A percentile compares a stretch with the other conserved stretches of the same genome.
Evolutionary conservation across 2,329 filamentous ascomycete genomes (phyloP).

Genomic region (Fusarium nygamai): DNA sequence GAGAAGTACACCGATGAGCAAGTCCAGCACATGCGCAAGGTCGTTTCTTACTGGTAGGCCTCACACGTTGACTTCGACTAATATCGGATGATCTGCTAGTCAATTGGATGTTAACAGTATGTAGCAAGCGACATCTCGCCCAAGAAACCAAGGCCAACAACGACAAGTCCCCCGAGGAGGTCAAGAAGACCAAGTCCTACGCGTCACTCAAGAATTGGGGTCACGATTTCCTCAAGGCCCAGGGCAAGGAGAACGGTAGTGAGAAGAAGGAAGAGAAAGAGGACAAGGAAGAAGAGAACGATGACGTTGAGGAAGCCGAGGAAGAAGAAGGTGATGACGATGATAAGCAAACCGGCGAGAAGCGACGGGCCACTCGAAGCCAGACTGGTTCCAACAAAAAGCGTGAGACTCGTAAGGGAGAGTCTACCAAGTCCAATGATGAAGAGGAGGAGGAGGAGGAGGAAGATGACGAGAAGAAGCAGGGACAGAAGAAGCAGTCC

Average conservation of each 20-base stretch:
- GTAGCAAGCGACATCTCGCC: slow-evolving; percentile 69
- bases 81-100: rapidly evolving
- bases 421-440: slow-evolving; percentile 31
- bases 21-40: slow-evolving; percentile 69
- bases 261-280: slow-evolving; percentile 24
- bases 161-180: slow-evolving; percentile 58
- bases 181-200: slow-evolving; percentile 62
- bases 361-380: slow-evolving; percentile 39
- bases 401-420: slow-evolving; percentile 44
- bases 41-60: slow-evolving; percentile 67
- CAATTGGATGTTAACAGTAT: neutral
- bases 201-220: slow-evolving; percentile 72
- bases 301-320: neutral
- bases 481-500: slow-evolving; percentile 10
- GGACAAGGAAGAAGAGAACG: slow-evolving; percentile 7
- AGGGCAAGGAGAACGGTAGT: slow-evolving; percentile 17
- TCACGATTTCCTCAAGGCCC: slow-evolving; percentile 61
- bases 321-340: slow-evolving; percentile 26
- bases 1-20: slow-evolving; percentile 65
- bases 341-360: slow-evolving; percentile 35
- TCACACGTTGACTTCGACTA: neutral
- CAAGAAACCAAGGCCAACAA: slow-evolving; percentile 69
- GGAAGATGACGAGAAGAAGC: slow-evolving; percentile 13
- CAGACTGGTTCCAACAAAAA: slow-evolving; percentile 46
- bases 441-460: slow-evolving; percentile 18